These are phyloP conservation scores for Solanum pinnatisectum DNA, from an alignment of 257 asterid genomes.

Conservation along the genomic window DNA sequence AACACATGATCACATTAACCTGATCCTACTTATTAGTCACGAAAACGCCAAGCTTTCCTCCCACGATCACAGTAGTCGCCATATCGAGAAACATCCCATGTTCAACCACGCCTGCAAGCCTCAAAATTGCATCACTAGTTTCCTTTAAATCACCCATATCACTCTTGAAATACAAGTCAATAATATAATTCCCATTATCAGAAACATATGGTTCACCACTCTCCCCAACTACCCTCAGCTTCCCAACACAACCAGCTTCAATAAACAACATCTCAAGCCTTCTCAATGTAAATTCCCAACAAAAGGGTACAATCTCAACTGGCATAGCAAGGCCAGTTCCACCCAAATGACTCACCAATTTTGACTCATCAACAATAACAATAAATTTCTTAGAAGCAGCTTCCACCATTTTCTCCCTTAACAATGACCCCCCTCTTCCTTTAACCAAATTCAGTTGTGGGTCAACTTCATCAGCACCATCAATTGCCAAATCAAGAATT, in stretches of 20 bases:
- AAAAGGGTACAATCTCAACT: slow-evolving; percentile 35
- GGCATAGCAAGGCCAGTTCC: slow-evolving; percentile 39
- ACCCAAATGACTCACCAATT: slow-evolving; percentile 24
- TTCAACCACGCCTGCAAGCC: slow-evolving; percentile 44
- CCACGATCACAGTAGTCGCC: slow-evolving; percentile 37
- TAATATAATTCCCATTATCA: slow-evolving; percentile 30
- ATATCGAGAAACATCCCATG: slow-evolving; percentile 41
- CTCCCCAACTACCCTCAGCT: slow-evolving; percentile 7
- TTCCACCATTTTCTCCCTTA: slow-evolving; percentile 40
- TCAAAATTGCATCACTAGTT: slow-evolving; percentile 34
- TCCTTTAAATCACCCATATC: slow-evolving; percentile 34
- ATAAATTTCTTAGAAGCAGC: slow-evolving; percentile 24
- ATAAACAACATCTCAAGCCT: slow-evolving; percentile 36
- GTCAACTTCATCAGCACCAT: slow-evolving; percentile 45
- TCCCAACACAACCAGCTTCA: slow-evolving; percentile 31
- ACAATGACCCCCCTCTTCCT: slow-evolving; percentile 37
- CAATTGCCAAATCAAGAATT: slow-evolving; percentile 27
- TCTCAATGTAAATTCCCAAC: slow-evolving; percentile 22
- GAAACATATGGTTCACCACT: slow-evolving; percentile 15
- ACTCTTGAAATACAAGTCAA: slow-evolving; percentile 27
- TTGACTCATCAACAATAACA: slow-evolving; percentile 36
- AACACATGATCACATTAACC: neutral
- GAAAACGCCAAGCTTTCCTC: slow-evolving; percentile 26
- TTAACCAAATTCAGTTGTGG: slow-evolving; percentile 34
- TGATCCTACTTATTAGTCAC: slow-evolving; percentile 16